These are phyloP conservation scores for Plasmodium adleri DNA, from an alignment of 169 alveolate genomes.

Conservation along the genomic window DNA sequence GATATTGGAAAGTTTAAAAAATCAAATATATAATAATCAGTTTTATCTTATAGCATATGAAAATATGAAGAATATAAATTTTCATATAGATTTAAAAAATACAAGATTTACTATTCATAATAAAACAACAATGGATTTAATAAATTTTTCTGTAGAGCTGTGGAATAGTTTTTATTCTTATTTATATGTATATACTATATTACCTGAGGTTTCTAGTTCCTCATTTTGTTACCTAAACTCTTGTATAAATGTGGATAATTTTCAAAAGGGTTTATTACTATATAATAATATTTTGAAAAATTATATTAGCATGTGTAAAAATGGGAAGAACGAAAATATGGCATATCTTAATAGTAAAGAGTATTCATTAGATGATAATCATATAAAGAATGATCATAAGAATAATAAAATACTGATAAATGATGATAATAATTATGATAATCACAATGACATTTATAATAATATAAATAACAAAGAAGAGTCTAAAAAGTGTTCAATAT, in stretches of 20 bases:
- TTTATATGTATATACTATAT: constrained; percentile 48
- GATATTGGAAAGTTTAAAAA: neutral
- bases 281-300: constrained; percentile 41
- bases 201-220: constrained; percentile 22
- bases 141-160: constrained; percentile 43
- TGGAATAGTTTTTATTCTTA: constrained; percentile 27
- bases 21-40: constrained; percentile 67
- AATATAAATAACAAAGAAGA: too few relatives aligned
- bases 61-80: constrained; percentile 18
- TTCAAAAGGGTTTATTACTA: constrained; percentile 54
- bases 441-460: too few relatives aligned
- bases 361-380: too few relatives aligned
- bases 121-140: constrained; percentile 51
- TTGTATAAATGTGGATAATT: constrained; percentile 61
- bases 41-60: constrained; percentile 62
- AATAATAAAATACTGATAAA: too few relatives aligned
- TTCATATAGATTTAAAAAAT: constrained; percentile 22
- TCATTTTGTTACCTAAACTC: neutral
- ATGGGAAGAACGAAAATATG: constrained; percentile 7
- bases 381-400: too few relatives aligned
- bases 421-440: too few relatives aligned
- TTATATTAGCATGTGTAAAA: constrained; percentile 38
- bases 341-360: too few relatives aligned
- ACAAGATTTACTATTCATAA: constrained; percentile 64
- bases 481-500: too few relatives aligned